A percentile compares a stretch with the other conserved stretches of the same genome.
Conservation (phyloP, 495 filamentous ascomycete species). For the Thermothielavioides terrestris region DNA sequence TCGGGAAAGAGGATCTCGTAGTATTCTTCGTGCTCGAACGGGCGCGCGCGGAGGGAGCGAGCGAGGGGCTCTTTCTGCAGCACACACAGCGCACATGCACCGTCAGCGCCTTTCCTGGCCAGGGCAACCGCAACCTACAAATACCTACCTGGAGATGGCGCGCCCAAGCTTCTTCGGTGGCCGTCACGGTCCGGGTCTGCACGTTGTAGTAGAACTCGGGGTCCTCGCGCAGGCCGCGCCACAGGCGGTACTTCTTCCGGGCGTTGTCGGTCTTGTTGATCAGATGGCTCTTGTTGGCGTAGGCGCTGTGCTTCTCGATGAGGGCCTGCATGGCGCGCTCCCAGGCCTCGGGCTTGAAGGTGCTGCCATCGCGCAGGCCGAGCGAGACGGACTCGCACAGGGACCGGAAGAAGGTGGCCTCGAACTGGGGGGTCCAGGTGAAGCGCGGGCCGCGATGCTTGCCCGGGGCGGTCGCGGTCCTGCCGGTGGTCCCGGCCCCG, state of each 20-base stretch:
- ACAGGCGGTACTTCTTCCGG: conserved; percentile 46
- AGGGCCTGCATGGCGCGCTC: conserved; percentile 40
- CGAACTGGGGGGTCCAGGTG: conserved; percentile 41
- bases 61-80: conserved; percentile 40
- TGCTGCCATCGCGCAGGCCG: conserved; percentile 41
- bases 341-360: conserved; percentile 46
- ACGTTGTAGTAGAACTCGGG: conserved; percentile 42
- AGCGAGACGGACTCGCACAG: conserved; percentile 42
- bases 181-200: conserved; percentile 34
- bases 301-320: conserved; percentile 37
- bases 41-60: conserved; percentile 37
- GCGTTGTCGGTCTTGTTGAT: conserved; percentile 49
- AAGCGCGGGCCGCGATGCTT: conserved; percentile 43
- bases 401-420: conserved; percentile 44
- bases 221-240: conserved; percentile 42
- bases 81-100: neutral
- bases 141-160: conserved; percentile 37
- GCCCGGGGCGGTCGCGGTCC: conserved; percentile 16
- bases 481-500: conserved; percentile 9
- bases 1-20: conserved; percentile 45
- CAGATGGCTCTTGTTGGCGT: conserved; percentile 42
- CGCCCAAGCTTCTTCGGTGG: conserved; percentile 41
- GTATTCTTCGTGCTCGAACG: conserved; percentile 45
- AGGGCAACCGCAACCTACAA: conserved; percentile 1
- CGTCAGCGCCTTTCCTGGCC: neutral